Evolutionary conservation across 2,329 filamentous ascomycete genomes (phyloP), one percentile per base, ranked within the genome.

Genomic region (Drechmeria coniospora): DNA sequence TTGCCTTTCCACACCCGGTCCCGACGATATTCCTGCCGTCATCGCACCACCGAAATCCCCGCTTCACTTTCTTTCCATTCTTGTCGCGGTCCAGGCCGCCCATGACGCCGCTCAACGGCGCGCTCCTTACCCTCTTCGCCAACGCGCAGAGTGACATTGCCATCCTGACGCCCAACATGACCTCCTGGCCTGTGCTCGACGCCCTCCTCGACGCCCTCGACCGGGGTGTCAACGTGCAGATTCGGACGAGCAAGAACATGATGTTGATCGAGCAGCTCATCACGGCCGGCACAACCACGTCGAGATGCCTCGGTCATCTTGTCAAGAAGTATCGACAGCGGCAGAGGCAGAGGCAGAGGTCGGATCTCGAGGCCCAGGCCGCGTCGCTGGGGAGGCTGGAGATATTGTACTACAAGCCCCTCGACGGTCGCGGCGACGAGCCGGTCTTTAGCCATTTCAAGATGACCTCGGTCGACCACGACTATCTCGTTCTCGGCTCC

Each of bases 181-280:
- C 82, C 0, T 72, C 72, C 0, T 58, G 61, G 26, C 63, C 76
- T 0, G 70, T 81, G 0, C 53, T 84, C 0, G 51, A 64, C 1
- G 70, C 67, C 0, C 47, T 92, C 0, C 39, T 78, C 1, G 53
- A 53, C 1, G 76, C 78, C 0, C 53, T 87, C 0, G 39, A 52
- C 4, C 64, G 79, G 1, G 79, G 80, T 2, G 66, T 90, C 8
- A 51, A 77, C 29, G 69, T 92, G 2, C 59, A 59, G 6, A 64
- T 86, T 23, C 57, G 79, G 6, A 83, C 79, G 0, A 75, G 72
- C 37, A 63, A 64, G 32, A 57, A 59, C 10, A 73, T 86, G 61
- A 86, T 84, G 79, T 45, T 79, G 11, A 52, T 81, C 17, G 82
- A 92, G 52, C 82, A 92, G 47, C 56, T 90, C n/a, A 57, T 82